Conservation (phyloP, 2,329 filamentous ascomycete genomes). For the Aspergillus glaucus region DNA sequence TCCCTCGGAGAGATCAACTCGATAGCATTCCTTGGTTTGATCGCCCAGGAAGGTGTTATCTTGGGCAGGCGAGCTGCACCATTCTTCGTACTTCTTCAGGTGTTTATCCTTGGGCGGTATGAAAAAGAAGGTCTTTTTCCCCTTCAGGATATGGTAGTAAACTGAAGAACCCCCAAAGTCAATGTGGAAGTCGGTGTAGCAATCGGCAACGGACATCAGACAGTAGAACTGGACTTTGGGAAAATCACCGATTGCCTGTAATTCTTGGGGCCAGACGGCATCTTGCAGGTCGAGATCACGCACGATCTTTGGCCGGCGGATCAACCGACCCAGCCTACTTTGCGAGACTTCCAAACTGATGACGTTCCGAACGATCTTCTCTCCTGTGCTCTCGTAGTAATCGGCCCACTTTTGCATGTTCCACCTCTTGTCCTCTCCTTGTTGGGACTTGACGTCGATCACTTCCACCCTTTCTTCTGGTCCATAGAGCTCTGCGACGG, state of each 20-base stretch:
- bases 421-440: slow-evolving; percentile 59
- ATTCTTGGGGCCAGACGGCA: slow-evolving; percentile 45
- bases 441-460: slow-evolving; percentile 64
- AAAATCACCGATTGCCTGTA: slow-evolving; percentile 50
- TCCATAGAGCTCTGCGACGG: slow-evolving; percentile 59
- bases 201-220: slow-evolving; percentile 65
- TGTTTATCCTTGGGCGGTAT: slow-evolving; percentile 63
- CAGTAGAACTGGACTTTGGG: slow-evolving; percentile 64
- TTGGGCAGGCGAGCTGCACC: slow-evolving; percentile 62
- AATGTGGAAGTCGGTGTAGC: slow-evolving; percentile 67
- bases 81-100: slow-evolving; percentile 64
- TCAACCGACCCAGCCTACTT: slow-evolving; percentile 55
- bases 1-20: slow-evolving; percentile 59
- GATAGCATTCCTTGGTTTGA: slow-evolving; percentile 60
- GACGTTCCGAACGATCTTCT: slow-evolving; percentile 60
- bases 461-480: slow-evolving; percentile 58
- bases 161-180: slow-evolving; percentile 67
- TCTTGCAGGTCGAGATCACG: slow-evolving; percentile 55
- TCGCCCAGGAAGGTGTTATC: slow-evolving; percentile 60
- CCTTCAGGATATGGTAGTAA: slow-evolving; percentile 63
- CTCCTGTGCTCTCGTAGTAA: slow-evolving; percentile 57
- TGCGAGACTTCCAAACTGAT: slow-evolving; percentile 64
- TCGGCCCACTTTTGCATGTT: slow-evolving; percentile 62
- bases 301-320: slow-evolving; percentile 58
- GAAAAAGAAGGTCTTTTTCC: slow-evolving; percentile 66